Base-by-base conservation (phyloP, 768 basidiomycete species). In the Coprinopsis marcescibilis region DNA sequence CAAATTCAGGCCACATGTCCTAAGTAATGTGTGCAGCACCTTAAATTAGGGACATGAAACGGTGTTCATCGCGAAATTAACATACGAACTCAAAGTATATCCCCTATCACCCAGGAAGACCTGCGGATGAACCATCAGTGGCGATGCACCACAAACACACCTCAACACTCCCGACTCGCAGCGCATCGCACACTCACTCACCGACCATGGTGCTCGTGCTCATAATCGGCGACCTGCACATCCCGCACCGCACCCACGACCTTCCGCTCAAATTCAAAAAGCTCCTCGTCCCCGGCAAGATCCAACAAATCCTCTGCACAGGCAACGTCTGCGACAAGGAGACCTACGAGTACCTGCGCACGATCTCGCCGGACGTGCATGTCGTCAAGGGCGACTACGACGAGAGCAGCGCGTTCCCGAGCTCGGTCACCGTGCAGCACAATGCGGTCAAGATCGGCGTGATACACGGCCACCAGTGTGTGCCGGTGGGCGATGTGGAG, bases 321-420 rank as follows among this genome's bases (percentile, higher is more conserved):
- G 96, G 96, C 38, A 98, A 98, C 62, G 85, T 97, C 19, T 94
- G 91, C 64, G 96, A 99, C 69, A 84, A 85, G 58, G 95, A 98
- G 66, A 98, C 96, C 5, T 93, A 88, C 65, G 96, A 97, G 56
- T 98, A 96, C 70, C 74, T 99, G 19, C 76, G 90, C 54, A 92
- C 89, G 12, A 88, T 99, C n/a, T 85, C 89, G 14, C 82, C 89
- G 8, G 96, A 97, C 59, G 89, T 98, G 5, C 77, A 89, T 54
- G 85, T 92, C 34, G 95, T 94, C 2, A 76, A 83, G 55, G 96
- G 96, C 3, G 96, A 98, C 63, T 96, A 90, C 57, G 96, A 99
- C 61, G 94, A 97, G 72, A 91, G 92, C 60, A 50, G 5, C 11
- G 45, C 27, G 30, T 88, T 91, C 54, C 93, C 94, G 0, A 72